These are phyloP conservation scores for Penicillium sp. DNA, from an alignment of 2,329 filamentous ascomycete genomes.

Conservation along the genomic window DNA sequence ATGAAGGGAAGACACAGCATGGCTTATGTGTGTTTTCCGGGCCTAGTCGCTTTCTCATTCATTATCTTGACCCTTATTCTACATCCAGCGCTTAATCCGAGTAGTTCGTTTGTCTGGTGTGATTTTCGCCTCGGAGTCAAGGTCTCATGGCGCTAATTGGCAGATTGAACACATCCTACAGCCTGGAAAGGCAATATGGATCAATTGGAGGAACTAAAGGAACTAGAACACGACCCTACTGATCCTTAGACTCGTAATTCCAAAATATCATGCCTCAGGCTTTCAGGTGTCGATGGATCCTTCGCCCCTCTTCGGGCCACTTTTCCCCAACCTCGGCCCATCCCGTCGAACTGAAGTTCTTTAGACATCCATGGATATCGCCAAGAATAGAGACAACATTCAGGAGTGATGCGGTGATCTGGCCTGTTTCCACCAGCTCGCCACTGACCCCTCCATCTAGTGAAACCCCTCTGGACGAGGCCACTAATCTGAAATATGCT, in stretches of 20 bases:
- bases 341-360: too few relatives aligned
- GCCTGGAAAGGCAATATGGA: not conserved
- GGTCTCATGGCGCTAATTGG: not conserved
- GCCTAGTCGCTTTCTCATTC: not conserved
- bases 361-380: not conserved
- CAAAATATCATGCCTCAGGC: not conserved
- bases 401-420: not conserved
- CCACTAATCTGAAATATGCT: not conserved
- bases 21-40: not conserved
- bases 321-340: not conserved
- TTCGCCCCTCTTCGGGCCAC: not conserved
- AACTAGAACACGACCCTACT: not conserved
- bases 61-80: not conserved
- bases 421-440: too few relatives aligned
- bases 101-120: not conserved
- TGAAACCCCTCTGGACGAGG: not conserved
- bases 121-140: not conserved
- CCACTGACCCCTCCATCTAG: not conserved
- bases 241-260: not conserved
- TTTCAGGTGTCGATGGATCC: not conserved
- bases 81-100: not conserved
- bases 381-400: not conserved
- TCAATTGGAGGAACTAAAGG: not conserved
- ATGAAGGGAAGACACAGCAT: not conserved
- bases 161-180: not conserved